Conservation (phyloP, 352 stramenopile genomes). For the Pelagophyceae sp. region DNA sequence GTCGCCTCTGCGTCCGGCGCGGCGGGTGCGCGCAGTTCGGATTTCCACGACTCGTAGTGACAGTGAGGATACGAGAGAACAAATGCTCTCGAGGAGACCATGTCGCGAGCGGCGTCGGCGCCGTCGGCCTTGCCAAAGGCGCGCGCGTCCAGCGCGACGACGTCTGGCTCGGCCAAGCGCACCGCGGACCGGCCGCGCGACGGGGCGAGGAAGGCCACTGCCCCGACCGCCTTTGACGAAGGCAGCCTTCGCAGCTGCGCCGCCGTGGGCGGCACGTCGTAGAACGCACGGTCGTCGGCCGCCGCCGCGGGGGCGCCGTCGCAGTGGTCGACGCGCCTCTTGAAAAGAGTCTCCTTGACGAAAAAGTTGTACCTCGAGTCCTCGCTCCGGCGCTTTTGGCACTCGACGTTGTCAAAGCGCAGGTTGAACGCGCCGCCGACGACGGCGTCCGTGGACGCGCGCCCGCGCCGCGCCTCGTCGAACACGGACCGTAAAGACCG, state of each 20-base stretch:
- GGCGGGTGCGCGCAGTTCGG: too few species aligned
- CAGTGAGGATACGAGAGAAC: slow-evolving; percentile 1
- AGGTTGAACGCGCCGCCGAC: not conserved
- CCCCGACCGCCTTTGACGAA: not conserved
- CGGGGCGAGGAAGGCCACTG: not conserved
- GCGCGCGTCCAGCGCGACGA: not conserved
- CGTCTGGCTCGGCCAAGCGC: not conserved
- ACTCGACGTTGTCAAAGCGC: slow-evolving; percentile 5
- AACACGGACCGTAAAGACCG: not conserved
- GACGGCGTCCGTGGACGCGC: not conserved
- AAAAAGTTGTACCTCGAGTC: slow-evolving; percentile 11
- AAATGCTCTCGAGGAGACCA: not conserved
- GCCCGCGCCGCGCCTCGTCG: not conserved
- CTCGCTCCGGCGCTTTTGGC: not conserved
- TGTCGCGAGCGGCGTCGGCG: not conserved
- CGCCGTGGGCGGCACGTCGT: not conserved
- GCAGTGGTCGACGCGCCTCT: not conserved
- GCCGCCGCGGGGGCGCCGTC: not conserved
- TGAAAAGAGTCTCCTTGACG: slow-evolving; percentile 2
- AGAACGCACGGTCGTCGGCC: not conserved
- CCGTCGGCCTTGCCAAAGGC: not conserved
- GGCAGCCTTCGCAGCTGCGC: not conserved
- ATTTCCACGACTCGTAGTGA: not conserved
- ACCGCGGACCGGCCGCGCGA: not conserved
- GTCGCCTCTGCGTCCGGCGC: not conserved